These are phyloP conservation scores for Choanephora cucurbitarum DNA, from an alignment of 371 early-diverging fungal genomes.

Conservation along the genomic window DNA sequence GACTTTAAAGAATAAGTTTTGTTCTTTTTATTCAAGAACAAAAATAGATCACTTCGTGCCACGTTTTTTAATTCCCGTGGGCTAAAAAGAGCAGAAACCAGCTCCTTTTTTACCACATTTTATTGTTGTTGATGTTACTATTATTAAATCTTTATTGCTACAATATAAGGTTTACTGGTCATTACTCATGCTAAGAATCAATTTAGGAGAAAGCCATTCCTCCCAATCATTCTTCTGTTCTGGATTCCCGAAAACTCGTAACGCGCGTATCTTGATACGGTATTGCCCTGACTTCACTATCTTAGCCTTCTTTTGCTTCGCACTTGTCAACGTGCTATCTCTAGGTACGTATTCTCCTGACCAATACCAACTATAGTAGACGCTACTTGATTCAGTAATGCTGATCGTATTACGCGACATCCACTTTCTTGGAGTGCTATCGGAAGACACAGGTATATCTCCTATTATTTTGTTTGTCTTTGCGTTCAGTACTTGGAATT, in stretches of 20 bases:
- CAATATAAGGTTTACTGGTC: background rate
- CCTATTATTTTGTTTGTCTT: constrained; percentile 16
- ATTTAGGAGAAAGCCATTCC: constrained; percentile 28
- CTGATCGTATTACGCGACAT: constrained; percentile 25
- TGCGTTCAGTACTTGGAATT: constrained; percentile 22
- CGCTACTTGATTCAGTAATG: constrained; percentile 13
- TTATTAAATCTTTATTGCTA: background rate
- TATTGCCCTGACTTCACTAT: constrained; percentile 19
- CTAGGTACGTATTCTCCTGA: constrained; percentile 23
- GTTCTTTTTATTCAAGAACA: constrained; percentile 4
- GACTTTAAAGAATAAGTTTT: constrained; percentile 12
- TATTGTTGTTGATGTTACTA: background rate
- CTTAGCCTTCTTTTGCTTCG: background rate
- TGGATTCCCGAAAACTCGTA: constrained; percentile 25
- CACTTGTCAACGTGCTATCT: constrained; percentile 17
- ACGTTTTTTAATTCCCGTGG: constrained; percentile 11
- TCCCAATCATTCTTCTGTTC: constrained; percentile 22
- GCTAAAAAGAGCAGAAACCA: background rate
- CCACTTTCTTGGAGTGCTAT: constrained; percentile 10
- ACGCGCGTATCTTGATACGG: constrained; percentile 18
- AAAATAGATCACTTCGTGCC: constrained; percentile 5
- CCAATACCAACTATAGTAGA: constrained; percentile 29
- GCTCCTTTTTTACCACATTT: background rate
- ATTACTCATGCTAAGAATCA: constrained; percentile 11
- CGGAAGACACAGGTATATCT: constrained; percentile 20